Evolutionary conservation across 1,284 basidiomycete genomes (phyloP).

Genomic region (Puccinia polysora): DNA sequence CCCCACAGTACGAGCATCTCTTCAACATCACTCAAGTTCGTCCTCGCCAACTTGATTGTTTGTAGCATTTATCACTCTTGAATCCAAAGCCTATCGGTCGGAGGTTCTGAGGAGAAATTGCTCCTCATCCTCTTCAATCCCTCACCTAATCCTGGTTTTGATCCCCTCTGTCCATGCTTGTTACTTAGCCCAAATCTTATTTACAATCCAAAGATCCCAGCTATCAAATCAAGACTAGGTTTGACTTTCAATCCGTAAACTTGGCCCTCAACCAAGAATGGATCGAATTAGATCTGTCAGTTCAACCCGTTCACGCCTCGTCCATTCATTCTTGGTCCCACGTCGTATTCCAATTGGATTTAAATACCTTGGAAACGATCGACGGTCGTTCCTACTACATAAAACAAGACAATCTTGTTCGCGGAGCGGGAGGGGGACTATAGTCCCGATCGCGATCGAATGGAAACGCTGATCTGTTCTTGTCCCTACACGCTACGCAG

Average conservation of each 20-base stretch:
- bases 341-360: not conserved
- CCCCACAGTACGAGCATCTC: slow-evolving; percentile 19
- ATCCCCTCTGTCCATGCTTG: not conserved
- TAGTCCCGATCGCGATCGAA: no score
- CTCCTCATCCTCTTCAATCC: not conserved
- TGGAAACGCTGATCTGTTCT: no score
- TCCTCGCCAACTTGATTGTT: not conserved
- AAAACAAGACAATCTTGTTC: not conserved
- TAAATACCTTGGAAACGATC: no score
- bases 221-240: slow-evolving; percentile 56
- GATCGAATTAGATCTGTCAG: slow-evolving; percentile 61
- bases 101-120: not conserved
- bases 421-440: not conserved
- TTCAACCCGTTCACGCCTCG: not conserved
- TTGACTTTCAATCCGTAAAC: slow-evolving; percentile 63
- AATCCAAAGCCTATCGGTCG: not conserved
- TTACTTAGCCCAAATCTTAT: slow-evolving; percentile 26
- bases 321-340: not conserved
- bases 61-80: not conserved
- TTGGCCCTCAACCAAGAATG: slow-evolving; percentile 64
- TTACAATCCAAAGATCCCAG: slow-evolving; percentile 34
- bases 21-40: slow-evolving; percentile 37
- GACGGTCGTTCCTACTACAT: not conserved
- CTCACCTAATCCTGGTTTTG: not conserved
- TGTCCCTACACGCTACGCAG: not conserved